Evolutionary conservation across 2,329 filamentous ascomycete species (phyloP), one percentile per base, ranked within the genome.

Genomic region (Epichloe elymi): DNA sequence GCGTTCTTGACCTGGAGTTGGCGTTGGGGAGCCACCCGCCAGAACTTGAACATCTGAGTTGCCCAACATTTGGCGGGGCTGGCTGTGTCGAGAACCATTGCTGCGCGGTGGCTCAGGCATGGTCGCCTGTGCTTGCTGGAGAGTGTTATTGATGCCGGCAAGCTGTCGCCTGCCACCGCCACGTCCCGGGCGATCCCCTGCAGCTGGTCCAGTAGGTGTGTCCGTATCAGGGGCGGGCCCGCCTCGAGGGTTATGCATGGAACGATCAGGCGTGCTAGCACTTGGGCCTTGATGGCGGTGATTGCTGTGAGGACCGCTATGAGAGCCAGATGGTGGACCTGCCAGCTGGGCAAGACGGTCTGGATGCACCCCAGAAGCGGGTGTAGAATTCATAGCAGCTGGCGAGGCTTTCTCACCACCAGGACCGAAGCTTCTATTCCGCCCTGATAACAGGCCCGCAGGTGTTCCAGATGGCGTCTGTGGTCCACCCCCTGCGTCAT

Each of bases 1-100:
- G 0, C 73, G 71, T 53, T 80, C 76, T 20, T 74, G 70, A 3
- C 67, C 60, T 0, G 75, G 74, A 3, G 75, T 76, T 46, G 67
- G 67, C 19, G 68, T 67, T 19, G 72, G 74, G 74, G 78, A 76
- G 17, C 73, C 74, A 20, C 77, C 76, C 1, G 74, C 74, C 2
- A 80, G 66, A 4, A 76, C 74, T 58, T 81, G 78, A 1, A 73
- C 74, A 56, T 81, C 78, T 3, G 76, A 79, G 17, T 72, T 72
- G 17, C 69, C 74, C 37, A 80, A 60, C 52, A 69, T 72, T 49
- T 66, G 67, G 14, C 71, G 63, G 30, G 67, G 54, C 58, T 67
- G 65, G 56, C 62, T 41, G 26, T 48, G 61, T 52, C 67, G 59
- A 33, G 55, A 47, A 12, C 67, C 66, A 43, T 65, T 68, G 33